Base-by-base conservation (phyloP, 1,139 yeast genomes). In the Hyphopichia burtonii region DNA sequence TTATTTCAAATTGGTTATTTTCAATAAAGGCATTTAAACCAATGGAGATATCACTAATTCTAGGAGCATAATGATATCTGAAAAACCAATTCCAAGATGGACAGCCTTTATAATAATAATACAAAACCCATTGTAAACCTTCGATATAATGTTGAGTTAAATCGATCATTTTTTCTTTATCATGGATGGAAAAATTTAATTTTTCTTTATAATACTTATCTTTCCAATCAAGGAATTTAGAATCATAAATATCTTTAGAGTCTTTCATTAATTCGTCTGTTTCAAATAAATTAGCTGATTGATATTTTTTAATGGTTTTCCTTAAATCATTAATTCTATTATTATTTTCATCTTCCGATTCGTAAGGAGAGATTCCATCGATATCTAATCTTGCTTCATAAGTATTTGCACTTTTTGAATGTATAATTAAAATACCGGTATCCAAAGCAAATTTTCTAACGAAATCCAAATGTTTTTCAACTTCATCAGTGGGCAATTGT, bases 31-130 rank as follows among this genome's bases (percentile, higher is more conserved):
- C 79, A 36, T 78, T 75, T 41, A 91, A 68, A 34, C 96, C 97
- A 46, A 75, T 69, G 25, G 77, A 65, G 49, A 91, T 76, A 63
- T 91, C 98, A 3, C 96, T 87, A 49, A 91, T 88, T 66, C 96
- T 80, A 41, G 98, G 98, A 11, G 98, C 80, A 63, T 91, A 91
- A 62, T 91, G 96, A 63, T 87, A 88, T 52, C 74, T 79, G 61
- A 78, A 91, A 59, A 80, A 91, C 97, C 97, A 91, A 43, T 88
- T 85, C 98, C 98, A 91, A 2, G 97, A 89, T 37, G 87, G 87
- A 58, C 88, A 84, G 19, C 97, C 98, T 53, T 79, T 78, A 58
- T 89, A 91, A 63, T 91, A 91, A 65, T 91, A 91, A 57, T 78
- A 84, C 63, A 91, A 72, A 14, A 91, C 97, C 98, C 98, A 91